Base-by-base conservation (phyloP, 2,329 filamentous ascomycete genomes). In the Fusarium pilosicola region DNA sequence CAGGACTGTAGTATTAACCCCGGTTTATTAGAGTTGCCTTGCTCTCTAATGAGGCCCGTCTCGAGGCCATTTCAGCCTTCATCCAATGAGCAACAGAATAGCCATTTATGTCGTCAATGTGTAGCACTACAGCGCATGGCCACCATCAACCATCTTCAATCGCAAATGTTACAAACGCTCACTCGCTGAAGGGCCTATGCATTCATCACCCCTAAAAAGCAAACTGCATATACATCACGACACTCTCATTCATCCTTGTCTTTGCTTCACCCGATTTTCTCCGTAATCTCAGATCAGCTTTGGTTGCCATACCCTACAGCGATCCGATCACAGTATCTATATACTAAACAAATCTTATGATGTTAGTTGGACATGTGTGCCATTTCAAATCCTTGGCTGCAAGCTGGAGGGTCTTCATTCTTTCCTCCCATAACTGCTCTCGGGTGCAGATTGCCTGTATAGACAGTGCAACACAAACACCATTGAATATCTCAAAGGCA, bases 251-350 rank as follows among this genome's bases (percentile, higher is more conserved):
- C 36, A 52, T 44, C 66, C 63, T 51, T 65, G 62, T 57, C 56
- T 63, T 51, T 55, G 46, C 55, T 57, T 66, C 56, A 68, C 64
- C 76, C 76, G 76, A 75, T 67, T 77, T 70, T 71, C 73, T 66
- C 76, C 76, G 76, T 57, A 32, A 74, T 67, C 62, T 62, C 54
- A 65, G 44, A 38, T 63, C 48, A 75, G 34, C 28, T 32, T 41
- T 44, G n/a, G 26, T 18, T 45, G 34, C 42, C 49, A 48, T 75
- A 73, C 72, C 72, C 70, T 75, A 67, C 46, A 75, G 28, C 41
- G 15, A 64, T 51, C 42, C 49, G 39, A 39, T 44, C 20, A 57
- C 30, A 30, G 17, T 36, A 18, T 18, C 17, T 36, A 57, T 55
- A 32, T 55, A 32, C 26, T 22, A 58, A 51, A 57, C 20, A 49